Conservation (phyloP, 139 green algal genomes). For the Coelastrella sp. region DNA sequence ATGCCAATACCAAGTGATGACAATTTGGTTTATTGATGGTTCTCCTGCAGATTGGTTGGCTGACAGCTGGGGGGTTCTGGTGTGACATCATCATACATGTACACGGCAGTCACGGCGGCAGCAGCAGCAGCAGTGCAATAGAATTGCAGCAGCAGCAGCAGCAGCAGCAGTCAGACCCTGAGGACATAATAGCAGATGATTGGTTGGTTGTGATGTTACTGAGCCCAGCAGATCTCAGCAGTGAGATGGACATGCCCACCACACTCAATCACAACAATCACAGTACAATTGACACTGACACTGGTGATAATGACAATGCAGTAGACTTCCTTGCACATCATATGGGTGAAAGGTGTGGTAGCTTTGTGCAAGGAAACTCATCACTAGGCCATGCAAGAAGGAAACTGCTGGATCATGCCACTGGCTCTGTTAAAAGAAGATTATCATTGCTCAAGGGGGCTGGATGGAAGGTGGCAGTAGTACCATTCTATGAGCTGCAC, state of each 20-base stretch:
- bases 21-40: not conserved
- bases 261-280: not conserved
- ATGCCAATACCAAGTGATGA: not conserved
- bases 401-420: not conserved
- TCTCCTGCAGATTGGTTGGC: constrained; percentile 6
- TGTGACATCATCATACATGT: not conserved
- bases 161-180: not conserved
- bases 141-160: constrained; percentile 27
- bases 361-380: not conserved
- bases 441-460: constrained; percentile 6
- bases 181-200: not conserved
- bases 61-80: constrained; percentile 15
- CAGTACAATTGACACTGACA: not conserved
- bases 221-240: not conserved
- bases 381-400: not conserved
- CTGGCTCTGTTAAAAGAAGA: not conserved
- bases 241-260: not conserved
- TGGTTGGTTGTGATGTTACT: constrained; percentile 15
- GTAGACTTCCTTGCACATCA: not conserved
- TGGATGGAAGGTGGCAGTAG: not conserved
- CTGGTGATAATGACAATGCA: not conserved
- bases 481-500: constrained; percentile 15
- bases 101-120: not conserved
- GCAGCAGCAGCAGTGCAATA: not conserved
- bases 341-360: not conserved